Evolutionary conservation across 495 filamentous ascomycete species (phyloP), one percentile per base, ranked within the genome.

Genomic region (Penicillium coffeae): DNA sequence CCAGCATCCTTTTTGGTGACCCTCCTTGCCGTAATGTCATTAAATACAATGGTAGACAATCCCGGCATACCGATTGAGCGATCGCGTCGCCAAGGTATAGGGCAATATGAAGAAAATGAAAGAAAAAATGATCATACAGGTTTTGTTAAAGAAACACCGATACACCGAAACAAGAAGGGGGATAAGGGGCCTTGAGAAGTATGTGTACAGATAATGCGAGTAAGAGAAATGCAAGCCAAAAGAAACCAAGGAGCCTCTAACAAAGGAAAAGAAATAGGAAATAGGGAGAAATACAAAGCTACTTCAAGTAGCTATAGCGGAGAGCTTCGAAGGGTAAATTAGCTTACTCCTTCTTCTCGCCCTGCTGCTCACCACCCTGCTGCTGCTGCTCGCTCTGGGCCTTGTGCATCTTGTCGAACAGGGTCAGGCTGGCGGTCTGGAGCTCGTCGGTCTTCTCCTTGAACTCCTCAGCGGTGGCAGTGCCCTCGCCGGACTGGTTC

Each of bases 351-450:
- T 95, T 93, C 76, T 90, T 94, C 82, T 96, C 90, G 52, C 86
- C 84, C 69, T 72, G 62, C 57, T 63, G 60, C 72, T 92, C 85
- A 55, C 70, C 68, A 46, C 62, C 64, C 66, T 74, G 74, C 65
- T 70, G 81, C 72, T 68, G 80, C 69, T 88, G 79, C 78, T 91
- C 89, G 55, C 70, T 60, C 54, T 89, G 82, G 41, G 94, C 90
- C 80, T 94, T 94, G 84, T 98, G 93, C 89, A 98, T 95, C 86
- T 98, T 96, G 78, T 97, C 93, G 72, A 98, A 98, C 56, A 97
- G 83, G 69, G 86, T 95, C 75, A 98, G 79, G 74, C 87, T 91
- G 50, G 93, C 89, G 63, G 84, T 88, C 75, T 97, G 94, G 59
- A 98, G 84, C 72, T 96, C 93, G 53, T 97, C 94, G 52, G 86